These are phyloP conservation scores for Blastocystis hominis DNA, from an alignment of 352 stramenopile genomes.

Conservation along the genomic window DNA sequence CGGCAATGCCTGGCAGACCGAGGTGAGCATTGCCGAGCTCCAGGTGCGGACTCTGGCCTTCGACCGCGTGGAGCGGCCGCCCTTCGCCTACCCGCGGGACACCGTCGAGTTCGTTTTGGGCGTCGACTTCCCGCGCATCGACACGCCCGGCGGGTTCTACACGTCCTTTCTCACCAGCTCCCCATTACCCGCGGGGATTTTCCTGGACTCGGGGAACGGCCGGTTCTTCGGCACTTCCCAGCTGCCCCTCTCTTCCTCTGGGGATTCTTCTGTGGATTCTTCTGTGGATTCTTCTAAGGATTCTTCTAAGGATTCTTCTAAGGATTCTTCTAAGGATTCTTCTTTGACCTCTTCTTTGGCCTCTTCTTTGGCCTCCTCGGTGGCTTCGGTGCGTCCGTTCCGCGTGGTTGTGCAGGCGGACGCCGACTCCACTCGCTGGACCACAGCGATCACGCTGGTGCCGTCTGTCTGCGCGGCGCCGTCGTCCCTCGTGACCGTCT, in stretches of 20 bases:
- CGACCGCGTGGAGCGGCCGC: not conserved
- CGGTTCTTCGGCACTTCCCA: not conserved
- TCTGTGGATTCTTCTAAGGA: no score
- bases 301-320: no score
- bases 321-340: no score
- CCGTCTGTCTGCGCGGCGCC: not conserved
- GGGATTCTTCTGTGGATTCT: no score
- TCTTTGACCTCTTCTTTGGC: no score
- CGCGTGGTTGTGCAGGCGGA: not conserved
- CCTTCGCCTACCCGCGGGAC: not conserved
- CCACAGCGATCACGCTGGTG: not conserved
- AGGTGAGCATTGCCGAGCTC: not conserved
- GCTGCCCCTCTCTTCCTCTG: no score
- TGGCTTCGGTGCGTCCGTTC: not conserved
- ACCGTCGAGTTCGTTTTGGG: not conserved
- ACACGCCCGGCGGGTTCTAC: not conserved
- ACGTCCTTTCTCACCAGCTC: not conserved
- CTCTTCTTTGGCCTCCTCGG: no score
- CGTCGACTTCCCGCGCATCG: not conserved
- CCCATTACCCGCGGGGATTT: not conserved
- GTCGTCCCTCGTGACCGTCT: not conserved
- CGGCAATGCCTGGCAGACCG: not conserved
- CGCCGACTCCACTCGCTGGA: not conserved
- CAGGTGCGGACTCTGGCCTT: not conserved
- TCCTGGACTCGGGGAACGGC: not conserved